A percentile compares a stretch with the other conserved stretches of the same genome.
Conservation (phyloP, 2,329 filamentous ascomycete species). For the Chrysoporthe cubensis region DNA sequence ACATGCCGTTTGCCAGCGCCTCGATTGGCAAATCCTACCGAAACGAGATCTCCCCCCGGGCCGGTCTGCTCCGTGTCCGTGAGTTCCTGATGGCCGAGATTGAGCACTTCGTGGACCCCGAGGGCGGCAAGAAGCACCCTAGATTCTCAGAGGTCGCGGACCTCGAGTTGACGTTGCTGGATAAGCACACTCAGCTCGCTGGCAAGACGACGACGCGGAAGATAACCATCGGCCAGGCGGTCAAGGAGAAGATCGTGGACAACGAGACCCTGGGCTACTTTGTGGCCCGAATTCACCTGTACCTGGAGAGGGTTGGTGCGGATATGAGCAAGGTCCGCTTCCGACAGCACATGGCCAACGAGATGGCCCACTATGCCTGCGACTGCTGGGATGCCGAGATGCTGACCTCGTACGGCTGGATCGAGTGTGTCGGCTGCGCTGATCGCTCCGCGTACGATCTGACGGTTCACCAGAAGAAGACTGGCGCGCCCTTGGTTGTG, state of each 20-base stretch:
- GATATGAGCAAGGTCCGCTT: constrained; percentile 90
- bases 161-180: constrained; percentile 80
- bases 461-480: constrained; percentile 90
- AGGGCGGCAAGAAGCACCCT: constrained; percentile 90
- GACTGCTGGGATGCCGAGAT: constrained; percentile 99
- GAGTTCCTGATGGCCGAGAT: constrained; percentile 99
- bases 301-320: constrained; percentile 85
- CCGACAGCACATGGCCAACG: constrained; percentile 88
- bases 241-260: constrained; percentile 81
- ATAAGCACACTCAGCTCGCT: constrained; percentile 81
- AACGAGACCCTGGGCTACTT: constrained; percentile 99
- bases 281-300: constrained; percentile 88
- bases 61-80: constrained; percentile 88
- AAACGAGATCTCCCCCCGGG: constrained; percentile 94
- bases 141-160: constrained; percentile 87
- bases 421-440: constrained; percentile 97
- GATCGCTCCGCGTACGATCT: constrained; percentile 95
- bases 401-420: constrained; percentile 90
- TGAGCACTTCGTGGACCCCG: constrained; percentile 95
- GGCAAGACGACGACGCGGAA: constrained; percentile 78
- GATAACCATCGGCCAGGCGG: constrained; percentile 83
- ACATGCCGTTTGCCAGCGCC: constrained; percentile 96
- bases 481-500: constrained; percentile 82
- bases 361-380: constrained; percentile 85
- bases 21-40: constrained; percentile 98